phyloP scores from a whole-genome alignment of 805 yeast species.

The Saccharomycopsis oosterbeekiorum region DNA sequence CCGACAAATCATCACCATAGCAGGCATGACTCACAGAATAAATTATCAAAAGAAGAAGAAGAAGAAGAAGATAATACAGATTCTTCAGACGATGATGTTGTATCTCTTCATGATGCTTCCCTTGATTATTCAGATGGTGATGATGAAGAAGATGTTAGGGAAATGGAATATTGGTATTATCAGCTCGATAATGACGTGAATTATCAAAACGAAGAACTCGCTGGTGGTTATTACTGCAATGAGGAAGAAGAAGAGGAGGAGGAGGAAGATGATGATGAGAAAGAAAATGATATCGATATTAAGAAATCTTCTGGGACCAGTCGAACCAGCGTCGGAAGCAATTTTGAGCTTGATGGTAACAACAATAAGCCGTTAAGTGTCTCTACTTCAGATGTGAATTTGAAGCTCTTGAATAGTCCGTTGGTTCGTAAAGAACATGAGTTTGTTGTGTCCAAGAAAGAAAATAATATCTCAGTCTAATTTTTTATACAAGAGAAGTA shows the following conservation, averaged over 20 bases:
- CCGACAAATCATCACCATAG: background rate
- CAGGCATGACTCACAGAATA: background rate
- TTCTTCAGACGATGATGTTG: background rate
- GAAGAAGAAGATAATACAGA: conserved; percentile 1
- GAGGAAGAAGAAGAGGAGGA: conserved; percentile 4
- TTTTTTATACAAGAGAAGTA: too few species aligned
- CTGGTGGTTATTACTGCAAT: background rate
- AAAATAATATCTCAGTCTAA: background rate
- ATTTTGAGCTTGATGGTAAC: background rate
- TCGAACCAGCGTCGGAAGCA: background rate
- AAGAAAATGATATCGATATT: conserved; percentile 2
- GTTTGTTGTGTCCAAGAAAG: background rate
- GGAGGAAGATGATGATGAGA: conserved; percentile 4
- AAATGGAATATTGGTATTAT: background rate
- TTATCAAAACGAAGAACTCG: background rate
- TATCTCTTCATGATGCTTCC: background rate
- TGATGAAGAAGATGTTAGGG: background rate
- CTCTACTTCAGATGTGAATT: conserved; percentile 11
- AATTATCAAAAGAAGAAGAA: background rate
- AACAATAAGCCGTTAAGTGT: conserved; percentile 8
- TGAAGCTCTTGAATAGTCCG: conserved; percentile 8
- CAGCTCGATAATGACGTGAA: background rate
- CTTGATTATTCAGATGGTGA: background rate
- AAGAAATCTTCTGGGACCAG: background rate
- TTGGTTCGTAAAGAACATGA: background rate